phyloP scores from a whole-genome alignment of 164 flowering plant genomes.

The Macadamia integrifolia region DNA sequence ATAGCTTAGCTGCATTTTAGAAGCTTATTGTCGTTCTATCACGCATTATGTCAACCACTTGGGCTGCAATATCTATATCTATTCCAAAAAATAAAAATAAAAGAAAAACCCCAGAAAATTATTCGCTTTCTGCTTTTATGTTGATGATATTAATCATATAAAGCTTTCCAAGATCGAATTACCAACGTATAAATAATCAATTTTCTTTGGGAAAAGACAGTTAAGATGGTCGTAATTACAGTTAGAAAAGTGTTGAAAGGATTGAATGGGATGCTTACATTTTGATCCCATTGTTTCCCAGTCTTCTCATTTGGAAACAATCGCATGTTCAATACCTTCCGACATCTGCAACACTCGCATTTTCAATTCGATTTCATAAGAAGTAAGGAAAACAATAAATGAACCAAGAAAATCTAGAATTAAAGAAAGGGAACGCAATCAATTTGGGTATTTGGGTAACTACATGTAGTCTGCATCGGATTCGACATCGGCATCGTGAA shows the following conservation, averaged over 20 bases:
- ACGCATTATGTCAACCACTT: too few relatives aligned
- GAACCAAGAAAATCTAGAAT: background rate
- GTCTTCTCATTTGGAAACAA: slow-evolving; percentile 70
- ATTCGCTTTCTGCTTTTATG: too few relatives aligned
- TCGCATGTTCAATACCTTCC: slow-evolving; percentile 94
- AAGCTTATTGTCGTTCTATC: too few relatives aligned
- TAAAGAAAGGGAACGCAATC: too few relatives aligned
- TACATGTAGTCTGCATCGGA: slow-evolving; percentile 87
- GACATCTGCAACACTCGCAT: slow-evolving; percentile 45
- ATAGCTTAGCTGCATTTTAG: background rate
- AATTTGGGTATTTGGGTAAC: too few relatives aligned
- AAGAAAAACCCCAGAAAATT: background rate
- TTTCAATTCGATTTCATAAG: background rate
- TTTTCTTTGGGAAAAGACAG: background rate
- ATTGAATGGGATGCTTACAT: slow-evolving; percentile 29
- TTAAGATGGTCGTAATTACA: background rate
- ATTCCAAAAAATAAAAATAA: background rate
- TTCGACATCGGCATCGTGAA: slow-evolving; percentile 75
- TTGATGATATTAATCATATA: too few relatives aligned
- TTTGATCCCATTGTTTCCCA: slow-evolving; percentile 81
- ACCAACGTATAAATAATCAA: background rate
- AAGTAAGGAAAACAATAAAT: background rate
- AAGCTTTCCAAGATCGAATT: too few relatives aligned
- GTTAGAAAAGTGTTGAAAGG: background rate
- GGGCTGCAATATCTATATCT: too few relatives aligned